Evolutionary conservation across 2,329 filamentous ascomycete genomes (phyloP).

Genomic region (Aaosphaeria arxii): DNA sequence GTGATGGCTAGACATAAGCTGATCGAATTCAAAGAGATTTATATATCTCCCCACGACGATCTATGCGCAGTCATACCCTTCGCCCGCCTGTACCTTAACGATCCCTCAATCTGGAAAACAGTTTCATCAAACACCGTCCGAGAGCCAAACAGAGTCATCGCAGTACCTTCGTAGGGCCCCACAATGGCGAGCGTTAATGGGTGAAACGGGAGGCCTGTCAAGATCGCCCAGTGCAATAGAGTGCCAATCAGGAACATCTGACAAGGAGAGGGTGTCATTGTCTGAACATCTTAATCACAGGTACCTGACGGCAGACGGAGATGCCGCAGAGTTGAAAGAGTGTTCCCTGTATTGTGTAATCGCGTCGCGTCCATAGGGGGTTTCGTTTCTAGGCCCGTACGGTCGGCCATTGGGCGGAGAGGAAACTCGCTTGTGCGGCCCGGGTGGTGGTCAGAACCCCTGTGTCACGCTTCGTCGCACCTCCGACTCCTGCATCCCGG

Average conservation of each 20-base stretch:
- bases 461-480: slow-evolving; percentile 27
- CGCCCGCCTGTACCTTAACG: slow-evolving; percentile 5
- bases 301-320: slow-evolving; percentile 22
- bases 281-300: slow-evolving; percentile 15
- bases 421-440: slow-evolving; percentile 22
- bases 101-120: slow-evolving; percentile 30
- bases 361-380: slow-evolving; percentile 9
- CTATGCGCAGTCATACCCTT: slow-evolving; percentile 5
- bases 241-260: slow-evolving; percentile 17
- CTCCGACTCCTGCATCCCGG: slow-evolving; percentile 15
- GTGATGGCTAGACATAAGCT: slow-evolving; percentile 10
- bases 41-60: slow-evolving; percentile 14
- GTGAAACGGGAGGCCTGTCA: slow-evolving; percentile 26
- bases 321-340: neutral
- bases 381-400: slow-evolving; percentile 23
- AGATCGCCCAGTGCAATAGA: slow-evolving; percentile 1
- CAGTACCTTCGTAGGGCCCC: slow-evolving; percentile 13
- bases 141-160: slow-evolving; percentile 23
- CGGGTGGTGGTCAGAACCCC: slow-evolving; percentile 17
- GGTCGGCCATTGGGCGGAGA: slow-evolving; percentile 22
- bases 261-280: slow-evolving; percentile 23
- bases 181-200: slow-evolving; percentile 26
- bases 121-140: slow-evolving; percentile 19
- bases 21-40: slow-evolving; percentile 13
- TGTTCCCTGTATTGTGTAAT: slow-evolving; percentile 2